A percentile compares a stretch with the other conserved stretches of the same genome.
phyloP scores from a whole-genome alignment of 805 yeast genomes.

The Sungouiozyma intestinalis region DNA sequence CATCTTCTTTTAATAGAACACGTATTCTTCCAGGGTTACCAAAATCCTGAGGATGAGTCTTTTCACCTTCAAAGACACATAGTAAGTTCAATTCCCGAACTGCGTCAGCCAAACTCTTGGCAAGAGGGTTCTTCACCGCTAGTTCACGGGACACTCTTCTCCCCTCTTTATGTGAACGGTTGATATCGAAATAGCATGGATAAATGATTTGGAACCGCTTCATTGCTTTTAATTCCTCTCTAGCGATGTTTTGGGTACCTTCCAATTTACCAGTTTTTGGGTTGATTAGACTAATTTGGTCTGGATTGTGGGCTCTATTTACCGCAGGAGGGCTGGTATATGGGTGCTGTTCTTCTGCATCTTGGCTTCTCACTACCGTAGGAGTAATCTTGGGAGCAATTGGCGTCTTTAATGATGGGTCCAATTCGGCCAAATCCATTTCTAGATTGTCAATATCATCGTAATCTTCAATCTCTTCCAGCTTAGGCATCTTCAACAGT shows the following conservation, averaged over 20 bases:
- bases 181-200: slow-evolving; percentile 85
- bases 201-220: slow-evolving; percentile 65
- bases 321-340: not conserved
- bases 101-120: slow-evolving; percentile 73
- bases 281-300: slow-evolving; percentile 16
- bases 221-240: slow-evolving; percentile 53
- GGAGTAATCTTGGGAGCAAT: slow-evolving; percentile 62
- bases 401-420: slow-evolving; percentile 57
- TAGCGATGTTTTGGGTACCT: slow-evolving; percentile 29
- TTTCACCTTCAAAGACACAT: slow-evolving; percentile 60
- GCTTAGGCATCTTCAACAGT: slow-evolving; percentile 50
- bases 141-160: slow-evolving; percentile 60
- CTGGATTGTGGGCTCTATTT: slow-evolving; percentile 2
- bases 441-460: slow-evolving; percentile 88
- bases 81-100: slow-evolving; percentile 29
- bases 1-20: slow-evolving; percentile 49
- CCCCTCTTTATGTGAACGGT: slow-evolving; percentile 68
- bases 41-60: slow-evolving; percentile 91
- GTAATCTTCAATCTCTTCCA: slow-evolving; percentile 67
- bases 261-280: slow-evolving; percentile 25
- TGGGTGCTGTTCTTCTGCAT: slow-evolving; percentile 21
- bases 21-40: slow-evolving; percentile 97
- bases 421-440: slow-evolving; percentile 88
- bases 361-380: slow-evolving; percentile 51
- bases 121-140: slow-evolving; percentile 83